Percentiles rank a stretch among this genome's conserved stretches.
Conservation (phyloP, 148 eudicot genomes). For the Vaccinium vitisidaea region DNA sequence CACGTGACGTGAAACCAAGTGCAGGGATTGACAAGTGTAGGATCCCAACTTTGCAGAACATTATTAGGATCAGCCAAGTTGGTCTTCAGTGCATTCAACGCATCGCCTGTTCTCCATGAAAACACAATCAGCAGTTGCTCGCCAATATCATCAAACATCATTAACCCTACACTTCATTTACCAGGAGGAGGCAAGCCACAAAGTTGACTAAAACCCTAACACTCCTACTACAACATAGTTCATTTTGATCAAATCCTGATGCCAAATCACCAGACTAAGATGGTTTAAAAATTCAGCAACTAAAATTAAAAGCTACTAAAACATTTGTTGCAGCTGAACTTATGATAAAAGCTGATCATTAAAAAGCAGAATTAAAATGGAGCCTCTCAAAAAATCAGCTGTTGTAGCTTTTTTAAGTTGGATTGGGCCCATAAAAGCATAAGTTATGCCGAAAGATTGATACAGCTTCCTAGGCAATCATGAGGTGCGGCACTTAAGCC, state of each 20-base stretch:
- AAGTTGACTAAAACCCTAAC: not conserved
- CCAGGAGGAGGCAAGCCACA: not conserved
- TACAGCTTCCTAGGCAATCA: not conserved
- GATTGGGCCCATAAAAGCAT: not conserved
- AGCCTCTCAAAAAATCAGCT: not conserved
- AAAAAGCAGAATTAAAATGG: not conserved
- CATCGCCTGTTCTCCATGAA: slow-evolving; percentile 61
- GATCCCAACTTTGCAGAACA: slow-evolving; percentile 82
- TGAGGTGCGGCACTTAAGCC: not conserved
- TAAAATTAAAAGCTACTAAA: not conserved
- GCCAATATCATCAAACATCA: slow-evolving; percentile 8
- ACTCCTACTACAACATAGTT: not conserved
- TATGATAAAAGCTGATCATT: not conserved
- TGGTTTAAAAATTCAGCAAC: not conserved
- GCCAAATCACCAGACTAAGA: not conserved
- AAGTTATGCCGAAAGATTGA: not conserved
- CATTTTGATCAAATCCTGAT: slow-evolving; percentile 6
- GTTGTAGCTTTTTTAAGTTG: not conserved
- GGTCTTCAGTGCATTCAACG: slow-evolving; percentile 57
- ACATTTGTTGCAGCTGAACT: not conserved
- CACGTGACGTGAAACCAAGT: slow-evolving; percentile 91
- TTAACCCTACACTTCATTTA: not conserved
- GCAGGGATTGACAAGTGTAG: slow-evolving; percentile 81
- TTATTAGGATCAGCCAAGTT: slow-evolving; percentile 72
- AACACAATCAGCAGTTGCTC: slow-evolving; percentile 19